These are phyloP conservation scores for Ascochyta rabiei DNA, from an alignment of 2,329 filamentous ascomycete genomes.

Conservation along the genomic window DNA sequence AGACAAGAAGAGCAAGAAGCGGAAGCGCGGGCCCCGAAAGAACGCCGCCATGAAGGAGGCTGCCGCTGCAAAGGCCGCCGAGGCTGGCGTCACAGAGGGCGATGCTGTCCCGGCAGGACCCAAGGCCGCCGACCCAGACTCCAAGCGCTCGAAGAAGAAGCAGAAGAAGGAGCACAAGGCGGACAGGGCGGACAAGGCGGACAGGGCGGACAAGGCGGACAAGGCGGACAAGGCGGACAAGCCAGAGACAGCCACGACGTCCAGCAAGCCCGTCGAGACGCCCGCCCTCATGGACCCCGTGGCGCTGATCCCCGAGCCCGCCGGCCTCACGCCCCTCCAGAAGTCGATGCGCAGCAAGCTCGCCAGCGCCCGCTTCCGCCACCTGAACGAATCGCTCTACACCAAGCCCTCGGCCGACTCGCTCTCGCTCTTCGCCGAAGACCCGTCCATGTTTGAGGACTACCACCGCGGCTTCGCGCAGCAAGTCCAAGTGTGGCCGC, in stretches of 20 bases:
- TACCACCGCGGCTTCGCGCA: conserved; percentile 97
- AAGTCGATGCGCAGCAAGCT: conserved; percentile 94
- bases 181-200: conserved; percentile 15
- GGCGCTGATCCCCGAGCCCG: conserved; percentile 45
- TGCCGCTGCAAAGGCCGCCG: conserved; percentile 27
- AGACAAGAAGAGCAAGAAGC: conserved; percentile 47
- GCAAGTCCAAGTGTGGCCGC: conserved; percentile 94
- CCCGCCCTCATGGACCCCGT: conserved; percentile 41
- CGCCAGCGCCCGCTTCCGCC: conserved; percentile 91
- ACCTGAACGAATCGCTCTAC: conserved; percentile 96
- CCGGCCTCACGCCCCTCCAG: conserved; percentile 88
- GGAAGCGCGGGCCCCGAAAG: conserved; percentile 34
- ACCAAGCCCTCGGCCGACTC: conserved; percentile 85
- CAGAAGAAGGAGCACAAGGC: conserved; percentile 42
- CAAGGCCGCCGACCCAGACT: conserved; percentile 23
- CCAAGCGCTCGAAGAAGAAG: conserved; percentile 45
- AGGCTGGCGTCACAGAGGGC: conserved; percentile 16
- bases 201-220: not conserved
- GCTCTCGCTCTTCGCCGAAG: conserved; percentile 79
- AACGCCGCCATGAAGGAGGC: conserved; percentile 32
- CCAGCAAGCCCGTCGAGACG: conserved; percentile 20
- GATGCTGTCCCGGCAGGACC: conserved; percentile 20
- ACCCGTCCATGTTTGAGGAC: conserved; percentile 92
- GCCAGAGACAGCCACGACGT: not conserved
- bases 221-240: too few species aligned